Evolutionary conservation across 2,329 filamentous ascomycete genomes (phyloP).

Genomic region (Rhynchosporium agropyri): DNA sequence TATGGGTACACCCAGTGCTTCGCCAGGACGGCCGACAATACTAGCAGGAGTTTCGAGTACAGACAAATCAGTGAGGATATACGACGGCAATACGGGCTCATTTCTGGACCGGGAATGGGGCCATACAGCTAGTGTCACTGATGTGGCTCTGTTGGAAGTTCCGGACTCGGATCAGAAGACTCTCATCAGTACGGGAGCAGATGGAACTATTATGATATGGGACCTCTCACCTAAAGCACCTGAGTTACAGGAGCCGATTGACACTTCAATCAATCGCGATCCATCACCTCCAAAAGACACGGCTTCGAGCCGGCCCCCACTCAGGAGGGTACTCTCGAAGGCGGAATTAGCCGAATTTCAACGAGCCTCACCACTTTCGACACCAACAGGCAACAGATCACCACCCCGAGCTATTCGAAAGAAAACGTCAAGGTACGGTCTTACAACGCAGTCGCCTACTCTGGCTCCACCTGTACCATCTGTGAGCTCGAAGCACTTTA

Average conservation of each 20-base stretch:
- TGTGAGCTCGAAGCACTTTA: slow-evolving; percentile 35
- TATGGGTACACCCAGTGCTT: slow-evolving; percentile 58
- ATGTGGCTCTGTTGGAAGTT: slow-evolving; percentile 69
- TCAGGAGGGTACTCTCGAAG: slow-evolving; percentile 84
- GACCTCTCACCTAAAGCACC: slow-evolving; percentile 37
- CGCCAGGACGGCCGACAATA: slow-evolving; percentile 59
- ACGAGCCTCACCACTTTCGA: slow-evolving; percentile 49
- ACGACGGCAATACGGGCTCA: slow-evolving; percentile 74
- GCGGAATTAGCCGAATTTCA: slow-evolving; percentile 84
- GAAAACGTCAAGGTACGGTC: slow-evolving; percentile 55
- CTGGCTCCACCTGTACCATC: slow-evolving; percentile 40
- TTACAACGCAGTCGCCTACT: slow-evolving; percentile 55
- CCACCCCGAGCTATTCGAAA: slow-evolving; percentile 58
- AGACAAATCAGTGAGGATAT: slow-evolving; percentile 92
- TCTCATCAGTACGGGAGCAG: slow-evolving; percentile 74
- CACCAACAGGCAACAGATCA: slow-evolving; percentile 52
- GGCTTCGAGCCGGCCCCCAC: slow-evolving; percentile 66
- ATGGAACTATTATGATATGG: slow-evolving; percentile 84
- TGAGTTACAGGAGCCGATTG: slow-evolving; percentile 32
- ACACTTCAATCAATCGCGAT: slow-evolving; percentile 29
- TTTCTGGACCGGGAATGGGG: slow-evolving; percentile 91
- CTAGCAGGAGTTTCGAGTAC: slow-evolving; percentile 89
- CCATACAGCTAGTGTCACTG: slow-evolving; percentile 91
- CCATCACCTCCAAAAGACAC: slow-evolving; percentile 48
- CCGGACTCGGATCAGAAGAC: slow-evolving; percentile 57